Evolutionary conservation across 306 rosid species (phyloP), one percentile per base, ranked within the genome.

Genomic region (Vigna radiata): DNA sequence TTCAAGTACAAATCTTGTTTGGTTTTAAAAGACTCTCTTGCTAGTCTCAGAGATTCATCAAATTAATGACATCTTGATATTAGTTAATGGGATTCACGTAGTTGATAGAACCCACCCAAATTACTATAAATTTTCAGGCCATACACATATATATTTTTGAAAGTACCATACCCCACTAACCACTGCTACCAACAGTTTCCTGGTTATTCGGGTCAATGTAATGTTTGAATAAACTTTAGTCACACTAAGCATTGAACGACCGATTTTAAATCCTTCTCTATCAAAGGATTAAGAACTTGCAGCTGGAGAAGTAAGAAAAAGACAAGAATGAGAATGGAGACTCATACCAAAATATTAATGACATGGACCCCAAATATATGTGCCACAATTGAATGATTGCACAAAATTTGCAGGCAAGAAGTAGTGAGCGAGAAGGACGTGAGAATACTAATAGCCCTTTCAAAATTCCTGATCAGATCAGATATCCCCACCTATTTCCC

Each of bases 281-380:
- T 79, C 50, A 39, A 71, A 72, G 61, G 53, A 66, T 31, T 44
- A 39, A 75, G 73, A 27, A 17, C 8, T 46, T 77, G 4, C 12
- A 63, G 48, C 1, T 63, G 60, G 62, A 29, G 39, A 76, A 15
- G 36, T 55, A 27, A 64, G 66, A 43, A 77, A 53, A 8, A 15
- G 73, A 64, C 46, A 37, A 76, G 80, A 72, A 68, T 3, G 48
- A 54, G 76, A 50, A 74, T 41, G 59, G 15, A 21, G 48, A 50
- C 78, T 52, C 49, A 25, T 59, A 27, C 56, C 48, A 23, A 19
- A 80, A 66, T 62, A 60, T 81, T 14, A 85, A 77, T 81, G 65
- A 0, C 8, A 76, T 82, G 86, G 84, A 44, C 77, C 86, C 79
- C 53, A 70, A 23, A 29, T 52, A 8, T 17, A 65, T 75, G 62